Evolutionary conservation across 768 basidiomycete species (phyloP), one percentile per base, ranked within the genome.

Genomic region (Pholiota microspora): DNA sequence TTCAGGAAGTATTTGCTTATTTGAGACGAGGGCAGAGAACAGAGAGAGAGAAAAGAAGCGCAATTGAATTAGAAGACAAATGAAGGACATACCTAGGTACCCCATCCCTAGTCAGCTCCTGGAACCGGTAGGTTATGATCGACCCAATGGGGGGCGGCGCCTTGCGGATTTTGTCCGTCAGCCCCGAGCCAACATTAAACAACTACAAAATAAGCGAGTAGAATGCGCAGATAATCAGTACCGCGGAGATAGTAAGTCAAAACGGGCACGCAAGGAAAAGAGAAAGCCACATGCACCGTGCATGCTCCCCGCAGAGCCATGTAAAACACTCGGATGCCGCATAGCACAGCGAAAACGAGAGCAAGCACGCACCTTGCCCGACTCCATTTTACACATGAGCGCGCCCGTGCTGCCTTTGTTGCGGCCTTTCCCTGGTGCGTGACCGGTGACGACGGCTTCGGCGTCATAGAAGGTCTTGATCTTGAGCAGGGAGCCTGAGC

Each of bases 401-500:
- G 78, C 77, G 10, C 81, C 82, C 2, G 74, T 77, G 8, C 68
- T 65, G 18, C 80, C 82, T 34, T 72, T 71, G 60, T 81, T 68
- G 54, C 71, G 77, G 1, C 83, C 81, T 64, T 79, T 80, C 34
- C 81, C 76, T 53, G 79, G 72, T 4, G 68, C 71, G 60, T 88
- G 81, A 1, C 86, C 87, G 2, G 73, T 80, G 6, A 85, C 81
- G 29, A 78, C 58, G 12, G 82, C 83, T 61, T 85, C 83, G 1
- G 80, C 82, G 58, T 85, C 82, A 60, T 80, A 81, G 64, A 84
- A 85, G 3, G 80, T 79, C 76, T 85, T 85, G 63, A 85, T 74
- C 62, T 85, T 85, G 13, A 82, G 65, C 4, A 85, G 65, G 3
- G 78, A 75, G 4, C 62, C 67, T 0, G 80, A 82, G 23, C 82